A percentile compares a stretch with the other conserved stretches of the same genome.
These are phyloP conservation scores for Dinochytrium kinnereticum DNA, from an alignment of 371 early-diverging fungal genomes.

Conservation along the genomic window DNA sequence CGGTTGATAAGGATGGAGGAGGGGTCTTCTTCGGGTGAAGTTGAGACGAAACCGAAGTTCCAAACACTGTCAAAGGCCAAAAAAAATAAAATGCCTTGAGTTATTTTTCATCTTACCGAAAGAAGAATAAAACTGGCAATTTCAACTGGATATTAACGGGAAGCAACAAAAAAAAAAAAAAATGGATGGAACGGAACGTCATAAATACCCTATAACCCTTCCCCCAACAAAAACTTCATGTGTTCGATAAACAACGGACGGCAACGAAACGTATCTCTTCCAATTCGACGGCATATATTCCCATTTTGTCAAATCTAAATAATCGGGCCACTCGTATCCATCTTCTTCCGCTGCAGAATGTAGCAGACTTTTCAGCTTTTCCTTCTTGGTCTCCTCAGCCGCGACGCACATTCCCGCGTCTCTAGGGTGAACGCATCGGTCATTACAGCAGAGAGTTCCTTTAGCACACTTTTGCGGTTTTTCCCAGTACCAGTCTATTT, in stretches of 20 bases:
- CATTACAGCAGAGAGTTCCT: slow-evolving; percentile 7
- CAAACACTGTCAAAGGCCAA: slow-evolving; percentile 4
- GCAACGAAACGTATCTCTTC: background rate
- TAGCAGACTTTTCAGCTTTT: background rate
- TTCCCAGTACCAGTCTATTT: slow-evolving; percentile 5
- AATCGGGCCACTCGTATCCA: too few species aligned
- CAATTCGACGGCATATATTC: background rate
- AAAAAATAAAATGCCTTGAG: background rate
- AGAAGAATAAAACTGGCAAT: too few species aligned
- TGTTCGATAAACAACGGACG: background rate
- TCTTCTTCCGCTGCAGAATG: background rate
- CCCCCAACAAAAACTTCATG: slow-evolving; percentile 2
- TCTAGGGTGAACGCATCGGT: background rate
- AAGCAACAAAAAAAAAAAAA: background rate
- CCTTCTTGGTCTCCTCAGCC: background rate
- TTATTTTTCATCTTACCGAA: too few species aligned
- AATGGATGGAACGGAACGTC: background rate
- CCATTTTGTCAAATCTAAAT: background rate
- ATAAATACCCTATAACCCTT: background rate
- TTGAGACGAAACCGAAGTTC: slow-evolving; percentile 9
- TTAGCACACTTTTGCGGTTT: background rate
- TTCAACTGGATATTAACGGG: background rate
- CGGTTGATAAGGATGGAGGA: background rate
- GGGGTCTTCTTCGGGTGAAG: background rate
- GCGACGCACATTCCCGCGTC: background rate